Conservation (phyloP, 148 eudicot genomes). For the Spergularia bocconei region DNA sequence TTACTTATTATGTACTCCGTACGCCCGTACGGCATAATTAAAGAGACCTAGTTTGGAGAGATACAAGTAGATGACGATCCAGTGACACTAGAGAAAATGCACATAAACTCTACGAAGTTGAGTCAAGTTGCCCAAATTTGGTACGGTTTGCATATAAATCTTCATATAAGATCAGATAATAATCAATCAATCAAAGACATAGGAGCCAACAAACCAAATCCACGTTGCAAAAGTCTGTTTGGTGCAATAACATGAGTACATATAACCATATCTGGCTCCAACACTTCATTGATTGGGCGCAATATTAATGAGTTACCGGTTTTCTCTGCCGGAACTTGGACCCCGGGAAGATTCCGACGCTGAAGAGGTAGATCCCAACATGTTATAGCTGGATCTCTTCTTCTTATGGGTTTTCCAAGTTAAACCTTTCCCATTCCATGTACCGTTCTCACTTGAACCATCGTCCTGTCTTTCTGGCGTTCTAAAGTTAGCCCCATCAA, state of each 20-base stretch:
- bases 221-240: not conserved
- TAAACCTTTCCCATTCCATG: conserved; percentile 39
- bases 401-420: conserved; percentile 79
- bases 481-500: conserved; percentile 33
- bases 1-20: too few species aligned
- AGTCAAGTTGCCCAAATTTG: too few species aligned
- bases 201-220: not conserved
- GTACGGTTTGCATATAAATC: too few species aligned
- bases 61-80: too few species aligned
- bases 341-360: conserved; percentile 26
- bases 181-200: not conserved
- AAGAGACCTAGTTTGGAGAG: too few species aligned
- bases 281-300: not conserved
- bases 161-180: too few species aligned
- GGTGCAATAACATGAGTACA: not conserved
- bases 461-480: conserved; percentile 34
- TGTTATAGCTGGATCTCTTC: conserved; percentile 66
- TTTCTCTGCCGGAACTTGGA: conserved; percentile 29
- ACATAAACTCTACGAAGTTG: too few species aligned
- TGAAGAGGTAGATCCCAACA: conserved; percentile 28
- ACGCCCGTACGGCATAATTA: too few species aligned
- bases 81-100: too few species aligned
- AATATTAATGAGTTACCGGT: conserved; percentile 23
- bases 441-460: conserved; percentile 13
- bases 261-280: not conserved